A percentile compares a stretch with the other conserved stretches of the same genome.
These are phyloP conservation scores for Sporisorium sorghi DNA, from an alignment of 1,284 basidiomycete genomes.

Conservation along the genomic window DNA sequence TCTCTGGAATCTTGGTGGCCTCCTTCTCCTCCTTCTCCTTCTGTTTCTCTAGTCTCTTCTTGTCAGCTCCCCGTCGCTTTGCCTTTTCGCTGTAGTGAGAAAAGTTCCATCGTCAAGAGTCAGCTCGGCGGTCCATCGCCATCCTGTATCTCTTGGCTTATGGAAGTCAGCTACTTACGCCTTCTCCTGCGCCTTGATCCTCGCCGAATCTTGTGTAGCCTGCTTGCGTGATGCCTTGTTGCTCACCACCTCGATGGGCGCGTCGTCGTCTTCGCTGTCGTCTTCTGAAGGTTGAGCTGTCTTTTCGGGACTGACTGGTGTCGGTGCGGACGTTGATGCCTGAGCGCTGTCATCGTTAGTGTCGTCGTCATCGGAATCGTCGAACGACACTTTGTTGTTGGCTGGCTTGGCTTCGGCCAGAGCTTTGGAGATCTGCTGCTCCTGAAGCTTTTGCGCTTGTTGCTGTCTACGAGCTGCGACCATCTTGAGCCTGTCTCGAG, in stretches of 20 bases:
- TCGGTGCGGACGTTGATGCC: constrained; percentile 1
- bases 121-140: too few species aligned
- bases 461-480: constrained; percentile 29
- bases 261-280: constrained; percentile 41
- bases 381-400: constrained; percentile 37
- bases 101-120: too few species aligned
- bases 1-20: not conserved
- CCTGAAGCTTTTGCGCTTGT: constrained; percentile 44
- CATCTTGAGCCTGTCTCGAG: constrained; percentile 12
- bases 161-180: not conserved
- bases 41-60: constrained; percentile 29
- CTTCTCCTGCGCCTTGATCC: constrained; percentile 34
- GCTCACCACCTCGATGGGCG: constrained; percentile 51
- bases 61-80: constrained; percentile 39
- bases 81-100: constrained; percentile 13
- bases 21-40: constrained; percentile 24
- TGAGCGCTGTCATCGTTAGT: not conserved
- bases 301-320: not conserved
- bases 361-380: constrained; percentile 37
- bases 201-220: constrained; percentile 25
- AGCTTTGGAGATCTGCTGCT: constrained; percentile 46
- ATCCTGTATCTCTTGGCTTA: too few species aligned
- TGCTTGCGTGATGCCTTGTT: constrained; percentile 45
- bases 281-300: not conserved
- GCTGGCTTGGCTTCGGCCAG: constrained; percentile 26